Conservation (phyloP, 495 filamentous ascomycete species). For the Annulohypoxylon bovei region DNA sequence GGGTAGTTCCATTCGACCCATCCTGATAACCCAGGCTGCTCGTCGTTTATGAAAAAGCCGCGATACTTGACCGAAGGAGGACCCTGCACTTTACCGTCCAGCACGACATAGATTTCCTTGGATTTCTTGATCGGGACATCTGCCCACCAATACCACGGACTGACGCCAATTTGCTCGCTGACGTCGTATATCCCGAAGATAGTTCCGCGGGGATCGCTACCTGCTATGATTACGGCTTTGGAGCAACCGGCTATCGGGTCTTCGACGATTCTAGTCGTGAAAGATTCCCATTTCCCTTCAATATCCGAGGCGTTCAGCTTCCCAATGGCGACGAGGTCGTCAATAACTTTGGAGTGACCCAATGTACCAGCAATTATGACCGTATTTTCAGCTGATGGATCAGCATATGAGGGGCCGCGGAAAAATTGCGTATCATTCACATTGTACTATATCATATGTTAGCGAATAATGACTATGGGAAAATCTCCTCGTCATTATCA, state of each 20-base stretch:
- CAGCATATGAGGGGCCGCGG: conserved; percentile 54
- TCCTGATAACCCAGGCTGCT: conserved; percentile 75
- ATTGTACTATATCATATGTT: conserved; percentile 49
- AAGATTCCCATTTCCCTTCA: conserved; percentile 76
- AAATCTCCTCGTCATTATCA: background rate
- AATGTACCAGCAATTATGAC: conserved; percentile 79
- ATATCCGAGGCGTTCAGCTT: conserved; percentile 66
- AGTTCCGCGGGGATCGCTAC: conserved; percentile 73
- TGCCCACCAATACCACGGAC: conserved; percentile 81
- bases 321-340: conserved; percentile 60
- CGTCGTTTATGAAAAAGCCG: conserved; percentile 83
- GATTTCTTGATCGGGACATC: conserved; percentile 68
- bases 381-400: conserved; percentile 55
- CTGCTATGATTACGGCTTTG: conserved; percentile 73
- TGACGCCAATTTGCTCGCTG: conserved; percentile 80
- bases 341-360: conserved; percentile 69
- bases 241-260: conserved; percentile 66
- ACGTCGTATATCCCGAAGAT: conserved; percentile 80
- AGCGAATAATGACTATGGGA: background rate
- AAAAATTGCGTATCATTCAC: conserved; percentile 56
- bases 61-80: conserved; percentile 77
- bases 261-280: conserved; percentile 66
- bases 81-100: conserved; percentile 64
- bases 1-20: conserved; percentile 66
- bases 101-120: conserved; percentile 64